Percentiles rank a stretch among this genome's conserved stretches.
These are phyloP conservation scores for Fusarium concolor DNA, from an alignment of 2,329 filamentous ascomycete species.

Conservation along the genomic window DNA sequence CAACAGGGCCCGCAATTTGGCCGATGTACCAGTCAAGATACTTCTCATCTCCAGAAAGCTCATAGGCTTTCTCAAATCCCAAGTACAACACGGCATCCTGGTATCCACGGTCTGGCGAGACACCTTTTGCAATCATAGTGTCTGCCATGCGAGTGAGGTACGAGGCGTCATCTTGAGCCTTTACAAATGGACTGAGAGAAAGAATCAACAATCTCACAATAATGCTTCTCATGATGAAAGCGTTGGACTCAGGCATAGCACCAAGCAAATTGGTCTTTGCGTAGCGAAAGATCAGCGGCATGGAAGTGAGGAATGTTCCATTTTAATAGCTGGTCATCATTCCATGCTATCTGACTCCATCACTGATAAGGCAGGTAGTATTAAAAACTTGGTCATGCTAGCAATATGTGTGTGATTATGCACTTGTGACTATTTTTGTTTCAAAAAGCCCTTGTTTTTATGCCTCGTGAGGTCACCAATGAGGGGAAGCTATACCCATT, in stretches of 20 bases:
- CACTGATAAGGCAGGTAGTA: not conserved
- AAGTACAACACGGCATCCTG: slow-evolving; percentile 60
- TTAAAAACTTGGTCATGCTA: not conserved
- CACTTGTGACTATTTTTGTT: slow-evolving; percentile 5
- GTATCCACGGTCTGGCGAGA: slow-evolving; percentile 56
- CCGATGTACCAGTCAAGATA: slow-evolving; percentile 57
- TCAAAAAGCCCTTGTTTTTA: not conserved
- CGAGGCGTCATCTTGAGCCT: not conserved
- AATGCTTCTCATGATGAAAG: fast-evolving
- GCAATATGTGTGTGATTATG: not conserved
- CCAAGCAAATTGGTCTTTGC: fast-evolving
- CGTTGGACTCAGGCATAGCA: fast-evolving
- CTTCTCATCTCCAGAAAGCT: slow-evolving; percentile 54
- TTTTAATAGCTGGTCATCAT: not conserved
- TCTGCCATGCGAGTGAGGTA: slow-evolving; percentile 54
- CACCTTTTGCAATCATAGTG: slow-evolving; percentile 57
- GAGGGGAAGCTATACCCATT: slow-evolving; percentile 5
- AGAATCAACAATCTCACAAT: fast-evolving
- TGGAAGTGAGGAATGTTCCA: not conserved
- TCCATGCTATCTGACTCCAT: fast-evolving
- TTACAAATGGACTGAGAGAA: fast-evolving
- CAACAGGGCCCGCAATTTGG: slow-evolving; percentile 58
- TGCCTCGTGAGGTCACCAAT: slow-evolving; percentile 18
- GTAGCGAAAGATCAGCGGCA: not conserved
- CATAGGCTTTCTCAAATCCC: slow-evolving; percentile 60